Evolutionary conservation across 2,329 filamentous ascomycete species (phyloP), one percentile per base, ranked within the genome.

Genomic region (Hyphodiscus sp.): DNA sequence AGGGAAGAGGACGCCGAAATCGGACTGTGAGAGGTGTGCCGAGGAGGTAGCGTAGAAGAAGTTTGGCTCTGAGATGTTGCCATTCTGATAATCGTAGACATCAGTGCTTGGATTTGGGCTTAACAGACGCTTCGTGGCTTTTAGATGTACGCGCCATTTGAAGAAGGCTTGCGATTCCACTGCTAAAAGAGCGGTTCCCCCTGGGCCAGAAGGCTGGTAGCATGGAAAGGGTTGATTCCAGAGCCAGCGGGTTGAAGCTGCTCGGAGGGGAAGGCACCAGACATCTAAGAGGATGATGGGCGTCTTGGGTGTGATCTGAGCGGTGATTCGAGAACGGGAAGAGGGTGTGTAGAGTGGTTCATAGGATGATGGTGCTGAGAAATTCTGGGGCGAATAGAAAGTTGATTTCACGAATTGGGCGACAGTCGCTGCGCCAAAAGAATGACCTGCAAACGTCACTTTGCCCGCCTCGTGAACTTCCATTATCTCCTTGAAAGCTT

Each of bases 1-100:
- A 0, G 89, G 89, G 65, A 95, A 95, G 20, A 95, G 71, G 20
- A 94, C 73, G 38, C 87, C 90, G 62, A 94, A 95, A 65, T 95
- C 90, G 19, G 83, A 87, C 69, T 95, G 90, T 54, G 80, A 89
- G 23, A 95, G 77, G 67, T 95, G 90, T 0, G 89, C 88, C n/a
- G 85, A 87, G 45, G 79, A 74, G 15, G 76, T 68, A 2, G 89
- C 83, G 67, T 89, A 92, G 72, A 88, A 95, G 64, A 92, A 81
- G 61, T 85, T 79, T 4, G 89, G 84, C 52, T 69, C 67, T 2
- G 64, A 51, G 43, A 38, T 23, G 23, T 48, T 53, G 18, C 20
- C 53, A 41, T 56, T 55, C 41, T 49, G 49, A 45, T 57, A 59
- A 42, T 52, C 49, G 41, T 57, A 51, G 19, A 20, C 45, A 19